Conservation (phyloP, 2,329 filamentous ascomycete genomes). For the Aureobasidium sp. region DNA sequence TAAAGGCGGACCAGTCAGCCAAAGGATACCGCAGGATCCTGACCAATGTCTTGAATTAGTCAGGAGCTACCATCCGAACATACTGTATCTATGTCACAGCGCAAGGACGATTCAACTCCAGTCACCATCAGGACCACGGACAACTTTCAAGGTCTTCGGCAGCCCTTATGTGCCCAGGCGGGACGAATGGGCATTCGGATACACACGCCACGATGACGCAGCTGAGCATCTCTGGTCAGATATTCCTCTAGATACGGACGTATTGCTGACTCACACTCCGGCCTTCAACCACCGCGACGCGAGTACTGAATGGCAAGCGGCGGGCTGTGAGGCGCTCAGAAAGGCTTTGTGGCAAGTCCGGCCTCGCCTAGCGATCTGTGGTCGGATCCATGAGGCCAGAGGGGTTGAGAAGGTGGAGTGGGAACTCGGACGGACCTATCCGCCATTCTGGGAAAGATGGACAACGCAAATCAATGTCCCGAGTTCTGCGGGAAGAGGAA, state of each 20-base stretch:
- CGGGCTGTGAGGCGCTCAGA: conserved; percentile 56
- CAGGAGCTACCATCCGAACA: conserved; percentile 23
- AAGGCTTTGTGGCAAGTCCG: conserved; percentile 53
- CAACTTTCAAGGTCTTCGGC: conserved; percentile 61
- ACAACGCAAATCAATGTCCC: conserved; percentile 48
- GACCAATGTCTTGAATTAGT: background rate
- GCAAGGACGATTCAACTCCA: conserved; percentile 49
- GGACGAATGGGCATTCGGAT: conserved; percentile 62
- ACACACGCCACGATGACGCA: conserved; percentile 33
- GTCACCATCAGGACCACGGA: conserved; percentile 49
- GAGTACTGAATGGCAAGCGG: conserved; percentile 31
- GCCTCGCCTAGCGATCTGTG: conserved; percentile 60
- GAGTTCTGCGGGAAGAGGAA: conserved; percentile 34
- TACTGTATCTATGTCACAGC: conserved; percentile 60
- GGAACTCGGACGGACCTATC: conserved; percentile 28
- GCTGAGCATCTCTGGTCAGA: conserved; percentile 49
- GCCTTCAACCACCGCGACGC: conserved; percentile 53
- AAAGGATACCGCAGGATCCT: background rate
- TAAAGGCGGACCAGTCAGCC: background rate
- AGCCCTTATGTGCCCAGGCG: conserved; percentile 56
- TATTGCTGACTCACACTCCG: conserved; percentile 67
- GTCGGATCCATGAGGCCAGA: conserved; percentile 64
- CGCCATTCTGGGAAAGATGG: conserved; percentile 32
- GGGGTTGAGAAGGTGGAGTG: conserved; percentile 59
- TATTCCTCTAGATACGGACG: conserved; percentile 56